Conservation (phyloP, 1,139 yeast genomes). For the Suhomyces choctaworum region DNA sequence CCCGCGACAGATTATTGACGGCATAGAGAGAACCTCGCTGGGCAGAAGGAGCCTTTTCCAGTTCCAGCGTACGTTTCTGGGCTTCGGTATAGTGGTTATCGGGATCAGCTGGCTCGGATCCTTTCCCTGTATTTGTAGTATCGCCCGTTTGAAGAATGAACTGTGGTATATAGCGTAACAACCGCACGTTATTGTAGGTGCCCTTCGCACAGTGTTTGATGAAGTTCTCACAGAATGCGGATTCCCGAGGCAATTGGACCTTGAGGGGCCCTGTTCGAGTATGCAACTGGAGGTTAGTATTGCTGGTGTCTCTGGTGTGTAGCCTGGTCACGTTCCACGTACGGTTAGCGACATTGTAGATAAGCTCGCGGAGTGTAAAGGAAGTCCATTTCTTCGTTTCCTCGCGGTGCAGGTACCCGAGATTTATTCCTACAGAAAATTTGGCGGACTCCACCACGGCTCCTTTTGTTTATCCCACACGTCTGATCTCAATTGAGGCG, state of each 20-base stretch:
- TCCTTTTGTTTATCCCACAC: no score
- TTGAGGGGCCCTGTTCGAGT: slow-evolving; percentile 25
- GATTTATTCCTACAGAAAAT: no score
- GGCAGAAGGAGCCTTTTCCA: not conserved
- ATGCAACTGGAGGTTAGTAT: no score
- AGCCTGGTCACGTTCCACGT: no score
- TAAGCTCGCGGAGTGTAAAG: no score
- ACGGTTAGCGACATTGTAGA: no score
- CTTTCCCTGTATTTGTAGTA: slow-evolving; percentile 49
- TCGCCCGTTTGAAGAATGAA: slow-evolving; percentile 55
- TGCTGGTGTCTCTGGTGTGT: no score
- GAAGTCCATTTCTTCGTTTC: no score
- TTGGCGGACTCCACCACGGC: no score
- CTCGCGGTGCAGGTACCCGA: no score
- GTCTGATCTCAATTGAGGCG: no score
- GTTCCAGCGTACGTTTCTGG: slow-evolving; percentile 2
- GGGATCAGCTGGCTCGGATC: slow-evolving; percentile 11
- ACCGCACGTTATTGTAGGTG: slow-evolving; percentile 37
- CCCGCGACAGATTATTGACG: slow-evolving; percentile 14
- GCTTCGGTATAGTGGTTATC: not conserved
- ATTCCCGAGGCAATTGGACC: slow-evolving; percentile 16
- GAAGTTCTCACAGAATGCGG: slow-evolving; percentile 18
- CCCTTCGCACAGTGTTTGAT: slow-evolving; percentile 52
- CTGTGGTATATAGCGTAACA: slow-evolving; percentile 43
- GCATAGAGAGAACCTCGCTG: slow-evolving; percentile 21